Conservation (phyloP, 371 early-diverging fungal genomes). For the Rhizopus microsporus region DNA sequence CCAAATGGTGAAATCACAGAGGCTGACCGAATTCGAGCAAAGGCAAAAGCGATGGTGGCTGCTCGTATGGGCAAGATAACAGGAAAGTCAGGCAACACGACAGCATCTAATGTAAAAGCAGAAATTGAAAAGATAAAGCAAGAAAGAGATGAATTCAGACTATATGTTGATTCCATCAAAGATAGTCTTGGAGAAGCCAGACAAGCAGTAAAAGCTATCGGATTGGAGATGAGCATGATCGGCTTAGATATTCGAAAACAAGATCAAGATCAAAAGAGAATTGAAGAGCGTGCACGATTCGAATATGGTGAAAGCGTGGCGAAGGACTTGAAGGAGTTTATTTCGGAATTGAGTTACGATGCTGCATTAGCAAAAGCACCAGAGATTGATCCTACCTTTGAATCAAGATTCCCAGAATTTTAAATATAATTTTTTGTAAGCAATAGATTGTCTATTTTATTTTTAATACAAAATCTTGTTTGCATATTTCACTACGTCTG, state of each 20-base stretch:
- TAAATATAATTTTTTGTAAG: constrained; percentile 15
- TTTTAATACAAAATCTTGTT: constrained; percentile 27
- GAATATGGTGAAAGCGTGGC: constrained; percentile 46
- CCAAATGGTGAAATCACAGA: constrained; percentile 62
- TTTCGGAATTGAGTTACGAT: constrained; percentile 36
- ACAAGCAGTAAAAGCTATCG: constrained; percentile 40
- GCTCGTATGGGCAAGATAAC: constrained; percentile 62
- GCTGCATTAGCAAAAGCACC: constrained; percentile 45
- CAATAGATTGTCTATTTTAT: neutral
- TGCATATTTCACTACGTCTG: constrained; percentile 38
- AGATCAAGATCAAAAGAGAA: constrained; percentile 43
- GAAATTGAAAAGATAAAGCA: constrained; percentile 53
- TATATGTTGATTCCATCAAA: constrained; percentile 41
- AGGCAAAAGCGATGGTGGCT: constrained; percentile 62
- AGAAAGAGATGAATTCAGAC: constrained; percentile 53
- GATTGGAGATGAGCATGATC: constrained; percentile 48
- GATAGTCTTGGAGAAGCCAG: constrained; percentile 37
- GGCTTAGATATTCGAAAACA: constrained; percentile 50
- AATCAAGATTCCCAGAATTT: constrained; percentile 50
- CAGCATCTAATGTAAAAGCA: constrained; percentile 29
- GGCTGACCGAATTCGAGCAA: constrained; percentile 61
- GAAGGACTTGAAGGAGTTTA: constrained; percentile 44
- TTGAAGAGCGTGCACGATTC: constrained; percentile 46
- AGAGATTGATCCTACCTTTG: constrained; percentile 52
- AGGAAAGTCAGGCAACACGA: constrained; percentile 30